These are phyloP conservation scores for Gastrolobium bilobum DNA, from an alignment of 306 rosid species.

Conservation along the genomic window DNA sequence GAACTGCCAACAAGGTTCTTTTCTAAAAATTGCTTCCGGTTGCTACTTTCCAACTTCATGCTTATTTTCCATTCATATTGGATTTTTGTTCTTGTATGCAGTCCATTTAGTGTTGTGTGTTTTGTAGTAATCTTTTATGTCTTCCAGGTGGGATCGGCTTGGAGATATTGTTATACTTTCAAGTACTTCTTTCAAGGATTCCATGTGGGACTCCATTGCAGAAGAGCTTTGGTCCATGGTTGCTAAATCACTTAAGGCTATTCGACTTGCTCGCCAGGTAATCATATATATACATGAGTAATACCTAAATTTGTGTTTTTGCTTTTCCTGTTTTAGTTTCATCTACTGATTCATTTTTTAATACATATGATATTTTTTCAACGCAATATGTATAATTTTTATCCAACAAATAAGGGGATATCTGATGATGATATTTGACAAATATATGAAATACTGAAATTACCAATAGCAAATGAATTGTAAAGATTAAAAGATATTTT, in stretches of 20 bases:
- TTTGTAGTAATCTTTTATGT: constrained; percentile 41
- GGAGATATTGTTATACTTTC: constrained; percentile 92
- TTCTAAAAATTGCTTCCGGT: constrained; percentile 33
- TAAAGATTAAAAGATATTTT: background rate
- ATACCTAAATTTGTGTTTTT: constrained; percentile 12
- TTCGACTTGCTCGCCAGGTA: constrained; percentile 89
- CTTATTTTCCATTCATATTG: constrained; percentile 47
- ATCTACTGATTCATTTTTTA: constrained; percentile 25
- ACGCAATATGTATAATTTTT: constrained; percentile 2
- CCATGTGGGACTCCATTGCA: constrained; percentile 73
- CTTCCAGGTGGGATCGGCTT: constrained; percentile 83
- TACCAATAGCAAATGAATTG: background rate
- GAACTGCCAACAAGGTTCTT: constrained; percentile 87
- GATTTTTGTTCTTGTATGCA: constrained; percentile 24
- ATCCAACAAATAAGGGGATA: constrained; percentile 31
- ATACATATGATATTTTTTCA: background rate
- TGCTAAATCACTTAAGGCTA: constrained; percentile 79
- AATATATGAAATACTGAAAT: constrained; percentile 29
- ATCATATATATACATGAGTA: constrained; percentile 45
- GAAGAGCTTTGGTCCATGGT: constrained; percentile 81
- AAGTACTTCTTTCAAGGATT: constrained; percentile 72
- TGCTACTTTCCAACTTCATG: constrained; percentile 38
- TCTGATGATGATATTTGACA: constrained; percentile 35
- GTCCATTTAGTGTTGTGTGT: constrained; percentile 38
- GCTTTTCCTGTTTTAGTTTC: constrained; percentile 26